Evolutionary conservation across 805 yeast species (phyloP).

Genomic region (Diddensiella transvaalensis): DNA sequence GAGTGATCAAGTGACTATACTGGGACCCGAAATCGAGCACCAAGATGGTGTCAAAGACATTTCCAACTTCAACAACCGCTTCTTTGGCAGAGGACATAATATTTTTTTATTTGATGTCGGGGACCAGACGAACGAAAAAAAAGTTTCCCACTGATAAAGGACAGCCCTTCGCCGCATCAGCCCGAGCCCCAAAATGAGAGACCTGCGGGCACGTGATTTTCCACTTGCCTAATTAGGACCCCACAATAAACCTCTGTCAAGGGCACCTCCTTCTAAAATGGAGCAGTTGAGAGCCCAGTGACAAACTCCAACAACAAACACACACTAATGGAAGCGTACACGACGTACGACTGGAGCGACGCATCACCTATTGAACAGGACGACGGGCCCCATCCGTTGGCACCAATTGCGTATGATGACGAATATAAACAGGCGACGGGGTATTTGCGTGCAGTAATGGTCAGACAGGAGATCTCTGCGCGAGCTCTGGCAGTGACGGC

Average conservation of each 20-base stretch:
- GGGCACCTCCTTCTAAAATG: no score
- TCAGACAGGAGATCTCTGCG: conserved; percentile 56
- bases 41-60: conserved; percentile 91
- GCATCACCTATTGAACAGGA: conserved; percentile 32
- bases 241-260: no score
- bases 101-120: not conserved
- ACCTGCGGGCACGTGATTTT: no score
- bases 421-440: conserved; percentile 67
- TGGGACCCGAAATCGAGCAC: conserved; percentile 98
- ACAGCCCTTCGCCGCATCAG: not conserved
- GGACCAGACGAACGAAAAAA: not conserved
- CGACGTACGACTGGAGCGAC: conserved; percentile 33
- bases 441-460: conserved; percentile 55
- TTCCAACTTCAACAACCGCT: conserved; percentile 58
- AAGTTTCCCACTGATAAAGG: no score
- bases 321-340: conserved; percentile 1
- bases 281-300: no score
- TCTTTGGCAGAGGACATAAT: not conserved
- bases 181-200: not conserved
- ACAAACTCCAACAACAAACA: no score
- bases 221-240: no score
- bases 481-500: conserved; percentile 69
- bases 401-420: conserved; percentile 54
- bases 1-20: conserved; percentile 92
- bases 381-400: conserved; percentile 31